A percentile compares a stretch with the other conserved stretches of the same genome.
phyloP scores from a whole-genome alignment of 78 protist species.

The Dictyostelium discoideum region DNA sequence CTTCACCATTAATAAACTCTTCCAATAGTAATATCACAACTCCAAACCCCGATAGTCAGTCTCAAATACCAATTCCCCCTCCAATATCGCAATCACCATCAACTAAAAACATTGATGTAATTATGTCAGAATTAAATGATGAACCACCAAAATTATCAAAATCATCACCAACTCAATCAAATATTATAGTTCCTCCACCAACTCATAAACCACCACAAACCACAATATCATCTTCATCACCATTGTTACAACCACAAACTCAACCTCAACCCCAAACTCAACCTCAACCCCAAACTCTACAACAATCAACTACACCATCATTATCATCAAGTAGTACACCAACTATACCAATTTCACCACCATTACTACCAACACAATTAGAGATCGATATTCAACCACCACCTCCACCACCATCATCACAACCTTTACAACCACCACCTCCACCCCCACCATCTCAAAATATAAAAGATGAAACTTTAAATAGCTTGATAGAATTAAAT shows the following conservation, averaged over 20 bases:
- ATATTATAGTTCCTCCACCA: neutral
- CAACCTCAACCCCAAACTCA: neutral
- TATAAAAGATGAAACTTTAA: neutral
- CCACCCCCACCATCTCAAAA: neutral
- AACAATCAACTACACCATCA: neutral
- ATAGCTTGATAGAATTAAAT: neutral
- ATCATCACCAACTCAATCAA: neutral
- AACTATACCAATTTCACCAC: neutral
- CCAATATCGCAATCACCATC: neutral
- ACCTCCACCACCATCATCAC: neutral
- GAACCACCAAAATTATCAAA: slow-evolving; percentile 17
- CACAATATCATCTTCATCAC: neutral
- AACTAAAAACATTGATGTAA: neutral
- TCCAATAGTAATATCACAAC: neutral
- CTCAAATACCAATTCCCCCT: neutral
- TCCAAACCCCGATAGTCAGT: neutral
- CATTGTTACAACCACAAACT: neutral
- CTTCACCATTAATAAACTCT: neutral
- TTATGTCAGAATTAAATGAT: slow-evolving; percentile 2
- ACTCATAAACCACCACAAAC: neutral
- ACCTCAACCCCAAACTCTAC: neutral
- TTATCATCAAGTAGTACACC: neutral
- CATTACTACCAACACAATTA: neutral
- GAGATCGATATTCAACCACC: neutral
- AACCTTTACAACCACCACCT: neutral